Conservation (phyloP, 1,139 yeast species). For the Meyerozyma carpophila region DNA sequence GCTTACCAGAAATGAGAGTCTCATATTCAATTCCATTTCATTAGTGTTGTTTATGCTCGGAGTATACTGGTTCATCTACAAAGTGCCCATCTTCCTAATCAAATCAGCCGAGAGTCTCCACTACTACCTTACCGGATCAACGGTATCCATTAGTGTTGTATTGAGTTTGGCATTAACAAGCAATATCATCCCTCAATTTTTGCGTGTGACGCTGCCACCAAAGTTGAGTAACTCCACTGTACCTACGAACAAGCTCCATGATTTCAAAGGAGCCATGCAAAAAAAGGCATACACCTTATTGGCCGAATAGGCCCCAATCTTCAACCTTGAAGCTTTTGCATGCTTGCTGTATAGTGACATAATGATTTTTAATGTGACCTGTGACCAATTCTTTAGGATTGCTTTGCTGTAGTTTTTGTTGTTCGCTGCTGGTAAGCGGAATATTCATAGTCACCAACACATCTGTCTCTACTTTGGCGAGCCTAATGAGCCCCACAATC, state of each 20-base stretch:
- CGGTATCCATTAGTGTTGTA: slow-evolving; percentile 8
- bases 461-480: slow-evolving; percentile 53
- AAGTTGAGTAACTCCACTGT: background rate
- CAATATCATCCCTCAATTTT: background rate
- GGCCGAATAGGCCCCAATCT: slow-evolving; percentile 43
- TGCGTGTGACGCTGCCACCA: background rate
- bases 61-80: slow-evolving; percentile 13
- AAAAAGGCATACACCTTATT: slow-evolving; percentile 2
- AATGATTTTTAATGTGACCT: slow-evolving; percentile 23
- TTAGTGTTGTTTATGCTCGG: slow-evolving; percentile 12
- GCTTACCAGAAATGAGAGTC: slow-evolving; percentile 19
- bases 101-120: slow-evolving; percentile 11
- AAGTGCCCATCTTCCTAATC: slow-evolving; percentile 13
- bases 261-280: background rate
- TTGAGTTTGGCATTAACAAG: slow-evolving; percentile 1
- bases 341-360: slow-evolving; percentile 19
- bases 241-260: background rate
- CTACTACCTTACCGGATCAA: slow-evolving; percentile 18
- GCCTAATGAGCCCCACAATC: slow-evolving; percentile 49
- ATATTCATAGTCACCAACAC: slow-evolving; percentile 56
- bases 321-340: slow-evolving; percentile 26
- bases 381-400: slow-evolving; percentile 11
- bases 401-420: slow-evolving; percentile 8
- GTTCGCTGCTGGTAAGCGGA: slow-evolving; percentile 26
- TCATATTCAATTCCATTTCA: slow-evolving; percentile 15